Evolutionary conservation across 768 basidiomycete species (phyloP).

Genomic region (Dacryopinax primogenitus): DNA sequence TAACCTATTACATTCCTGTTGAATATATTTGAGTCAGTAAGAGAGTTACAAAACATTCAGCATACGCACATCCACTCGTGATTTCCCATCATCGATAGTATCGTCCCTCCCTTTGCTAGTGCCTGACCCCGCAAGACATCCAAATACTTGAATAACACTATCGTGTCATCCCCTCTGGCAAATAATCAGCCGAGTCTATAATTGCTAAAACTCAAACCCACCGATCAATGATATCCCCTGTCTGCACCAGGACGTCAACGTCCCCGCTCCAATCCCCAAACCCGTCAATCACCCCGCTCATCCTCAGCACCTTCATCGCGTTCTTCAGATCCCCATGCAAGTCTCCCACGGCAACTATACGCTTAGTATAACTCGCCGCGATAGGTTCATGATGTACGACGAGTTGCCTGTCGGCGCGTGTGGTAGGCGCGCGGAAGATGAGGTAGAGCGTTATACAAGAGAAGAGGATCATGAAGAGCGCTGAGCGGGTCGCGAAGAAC

Average conservation of each 20-base stretch:
- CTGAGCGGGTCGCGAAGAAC: not conserved
- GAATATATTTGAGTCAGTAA: not conserved
- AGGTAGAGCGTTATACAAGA: not conserved
- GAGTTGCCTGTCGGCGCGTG: not conserved
- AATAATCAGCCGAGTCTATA: not conserved
- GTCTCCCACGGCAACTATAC: constrained; percentile 80
- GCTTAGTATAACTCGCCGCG: not conserved
- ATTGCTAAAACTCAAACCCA: constrained; percentile 24
- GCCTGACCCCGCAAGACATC: constrained; percentile 71
- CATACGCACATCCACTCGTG: constrained; percentile 70
- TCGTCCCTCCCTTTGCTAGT: constrained; percentile 46
- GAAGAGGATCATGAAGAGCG: not conserved
- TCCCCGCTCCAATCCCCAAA: constrained; percentile 68
- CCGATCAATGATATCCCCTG: constrained; percentile 92
- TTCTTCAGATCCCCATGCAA: constrained; percentile 80
- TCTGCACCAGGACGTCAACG: constrained; percentile 81
- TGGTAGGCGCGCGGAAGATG: not conserved
- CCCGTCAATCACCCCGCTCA: constrained; percentile 63
- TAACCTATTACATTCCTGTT: constrained; percentile 13
- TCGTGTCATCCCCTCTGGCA: constrained; percentile 76
- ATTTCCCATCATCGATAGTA: constrained; percentile 77
- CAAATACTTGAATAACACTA: constrained; percentile 73
- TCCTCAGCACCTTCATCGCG: constrained; percentile 63
- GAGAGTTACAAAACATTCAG: constrained; percentile 10
- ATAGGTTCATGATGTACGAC: not conserved